Evolutionary conservation across 495 filamentous ascomycete genomes (phyloP), one percentile per base, ranked within the genome.

Genomic region (Penicillium bovifimosum): DNA sequence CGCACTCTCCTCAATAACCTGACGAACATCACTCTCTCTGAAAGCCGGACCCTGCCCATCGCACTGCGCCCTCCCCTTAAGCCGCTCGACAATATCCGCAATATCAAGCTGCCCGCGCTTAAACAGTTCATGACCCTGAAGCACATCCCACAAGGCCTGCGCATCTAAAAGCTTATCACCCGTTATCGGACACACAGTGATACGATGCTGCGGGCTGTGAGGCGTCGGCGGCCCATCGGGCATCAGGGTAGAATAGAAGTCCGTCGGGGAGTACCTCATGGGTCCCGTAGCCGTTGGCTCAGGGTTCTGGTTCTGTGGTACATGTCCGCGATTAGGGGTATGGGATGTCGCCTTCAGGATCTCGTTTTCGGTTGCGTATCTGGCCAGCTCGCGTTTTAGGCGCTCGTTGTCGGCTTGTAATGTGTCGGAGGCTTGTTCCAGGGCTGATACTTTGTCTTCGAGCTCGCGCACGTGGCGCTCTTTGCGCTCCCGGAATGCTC

Each of bases 401-500:
- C 86, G 87, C 69, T 91, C 88, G 63, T 95, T 95, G 63, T 95
- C 90, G 28, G 81, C 78, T 53, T 76, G 70, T 0, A 87, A 64
- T 17, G 69, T 70, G 13, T 65, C 68, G 9, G 77, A 80, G 52
- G 71, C 69, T 54, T 80, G 74, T 67, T 90, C 85, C 18, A 95
- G 78, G 46, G 76, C 80, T 48, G 80, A 84, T 33, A 96, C 84
- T 62, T 95, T 93, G 44, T 82, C 78, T 71, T 97, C 92, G 28
- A 97, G 85, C 48, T 96, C 90, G 65, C 88, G 88, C 42, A 96
- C 90, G 60, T 95, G 91, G 38, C 85, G 83, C 65, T 96, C 93
- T 71, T 96, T 98, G 56, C 93, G 87, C 67, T 98, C 93, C 50
- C 93, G 90, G 67, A 96, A 98, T 41, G 93, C 93, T 62, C 93